Conservation (phyloP, 2,329 filamentous ascomycete genomes). For the Penicillium palitans region DNA sequence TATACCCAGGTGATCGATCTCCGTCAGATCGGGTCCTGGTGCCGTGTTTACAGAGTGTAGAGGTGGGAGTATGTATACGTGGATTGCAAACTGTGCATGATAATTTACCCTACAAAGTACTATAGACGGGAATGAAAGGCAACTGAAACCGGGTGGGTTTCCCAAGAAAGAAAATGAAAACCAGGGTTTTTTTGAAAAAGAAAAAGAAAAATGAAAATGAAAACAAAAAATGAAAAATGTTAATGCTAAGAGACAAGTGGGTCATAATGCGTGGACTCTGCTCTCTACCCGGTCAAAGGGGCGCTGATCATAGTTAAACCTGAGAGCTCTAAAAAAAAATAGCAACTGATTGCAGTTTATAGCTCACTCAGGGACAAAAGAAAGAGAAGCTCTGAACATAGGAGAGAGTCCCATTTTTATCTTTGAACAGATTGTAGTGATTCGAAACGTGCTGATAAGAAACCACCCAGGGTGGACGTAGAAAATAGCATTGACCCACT, state of each 20-base stretch:
- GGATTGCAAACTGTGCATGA: background rate
- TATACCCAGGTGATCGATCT: background rate
- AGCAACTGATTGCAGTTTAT: background rate
- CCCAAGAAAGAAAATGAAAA: slow-evolving; percentile 1
- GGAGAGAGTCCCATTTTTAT: slow-evolving; percentile 16
- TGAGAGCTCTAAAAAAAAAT: slow-evolving; percentile 3
- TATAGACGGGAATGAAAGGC: background rate
- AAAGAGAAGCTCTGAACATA: background rate
- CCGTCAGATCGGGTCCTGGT: background rate
- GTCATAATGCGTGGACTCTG: background rate
- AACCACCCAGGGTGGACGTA: background rate
- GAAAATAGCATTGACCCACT: slow-evolving; percentile 14
- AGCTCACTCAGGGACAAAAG: background rate
- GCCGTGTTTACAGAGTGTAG: background rate
- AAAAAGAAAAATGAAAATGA: background rate
- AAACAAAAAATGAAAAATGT: background rate
- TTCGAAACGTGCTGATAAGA: slow-evolving; percentile 15
- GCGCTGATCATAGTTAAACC: slow-evolving; percentile 16
- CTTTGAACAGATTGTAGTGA: slow-evolving; percentile 3
- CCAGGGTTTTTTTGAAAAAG: background rate
- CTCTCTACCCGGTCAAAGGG: slow-evolving; percentile 8
- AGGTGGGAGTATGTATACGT: too few species aligned
- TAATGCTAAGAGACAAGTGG: background rate
- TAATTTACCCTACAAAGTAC: background rate
- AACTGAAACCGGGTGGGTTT: slow-evolving; percentile 7